Evolutionary conservation across 805 yeast species (phyloP), one percentile per base, ranked within the genome.

Genomic region (Hanseniaspora lachancei): DNA sequence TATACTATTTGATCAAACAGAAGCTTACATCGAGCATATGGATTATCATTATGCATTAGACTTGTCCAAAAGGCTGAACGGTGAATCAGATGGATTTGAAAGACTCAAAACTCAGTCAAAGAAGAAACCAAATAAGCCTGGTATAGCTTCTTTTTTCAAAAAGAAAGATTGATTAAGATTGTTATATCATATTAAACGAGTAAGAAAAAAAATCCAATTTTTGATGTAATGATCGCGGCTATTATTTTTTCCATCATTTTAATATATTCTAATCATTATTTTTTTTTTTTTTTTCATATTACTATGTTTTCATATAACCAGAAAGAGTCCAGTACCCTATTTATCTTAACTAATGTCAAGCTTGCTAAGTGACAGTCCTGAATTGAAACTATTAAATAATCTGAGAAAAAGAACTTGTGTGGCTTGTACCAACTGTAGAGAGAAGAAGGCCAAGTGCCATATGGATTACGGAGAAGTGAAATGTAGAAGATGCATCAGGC

Each of bases 391-490:
- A 16, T 13, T 20, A 16, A 18, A n/a, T n/a, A 36, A 42, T 23
- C 20, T 47, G 35, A 13, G 13, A 72, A 77, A 72, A 60, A 71
- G 96, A 59, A 79, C 81, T 58, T 89, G 86, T 66, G 76, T 79
- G 59, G 97, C 97, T 1, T 89, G 97, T 63, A 68, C 86, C 49
- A 86, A 81, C 68, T 89, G 97, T 66, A 77, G 96, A 18, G 78
- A 81, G 7, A 76, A 95, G 43, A 91, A 89, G 63, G 86, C 87
- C 44, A 81, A 81, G 63, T 89, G 97, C 71, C 95, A 88, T 64
- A 79, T 82, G 10, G 54, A 44, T 12, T 78, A 81, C 8, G 83
- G 80, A 50, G 75, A 76, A 58, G 95, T 95, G 3, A 93, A 95
- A 3, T 89, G 97, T 73, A 82, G 79, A 2, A 71, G 97, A 50